Evolutionary conservation across 495 filamentous ascomycete genomes (phyloP).

Genomic region (Tuber magnatum): DNA sequence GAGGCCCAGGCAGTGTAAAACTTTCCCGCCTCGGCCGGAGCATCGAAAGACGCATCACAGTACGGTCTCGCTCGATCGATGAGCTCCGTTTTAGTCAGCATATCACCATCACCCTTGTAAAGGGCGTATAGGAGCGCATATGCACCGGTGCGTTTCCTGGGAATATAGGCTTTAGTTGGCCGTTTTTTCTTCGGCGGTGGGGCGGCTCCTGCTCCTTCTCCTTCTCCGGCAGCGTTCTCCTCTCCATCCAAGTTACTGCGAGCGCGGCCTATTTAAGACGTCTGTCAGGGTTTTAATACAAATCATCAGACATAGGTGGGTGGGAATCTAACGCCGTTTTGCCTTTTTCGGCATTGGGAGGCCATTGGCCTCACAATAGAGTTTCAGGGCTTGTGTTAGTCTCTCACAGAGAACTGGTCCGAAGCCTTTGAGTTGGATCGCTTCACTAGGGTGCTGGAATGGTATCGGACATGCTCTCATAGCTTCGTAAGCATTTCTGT

Average conservation of each 20-base stretch:
- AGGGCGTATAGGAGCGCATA: slow-evolving; percentile 70
- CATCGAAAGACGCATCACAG: slow-evolving; percentile 69
- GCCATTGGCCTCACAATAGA: slow-evolving; percentile 61
- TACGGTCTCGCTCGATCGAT: slow-evolving; percentile 64
- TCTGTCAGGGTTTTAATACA: not conserved
- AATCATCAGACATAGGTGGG: not conserved
- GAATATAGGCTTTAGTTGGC: slow-evolving; percentile 64
- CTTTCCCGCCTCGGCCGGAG: slow-evolving; percentile 58
- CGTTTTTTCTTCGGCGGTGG: slow-evolving; percentile 58
- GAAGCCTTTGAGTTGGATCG: slow-evolving; percentile 64
- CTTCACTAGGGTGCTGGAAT: slow-evolving; percentile 68
- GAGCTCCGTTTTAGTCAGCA: slow-evolving; percentile 59
- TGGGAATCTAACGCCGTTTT: slow-evolving; percentile 23
- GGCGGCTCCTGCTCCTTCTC: slow-evolving; percentile 29
- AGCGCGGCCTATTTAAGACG: not conserved
- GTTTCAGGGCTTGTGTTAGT: slow-evolving; percentile 60
- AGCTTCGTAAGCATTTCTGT: slow-evolving; percentile 74
- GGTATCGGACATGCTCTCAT: slow-evolving; percentile 69
- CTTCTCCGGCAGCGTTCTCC: slow-evolving; percentile 23
- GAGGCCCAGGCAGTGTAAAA: slow-evolving; percentile 80
- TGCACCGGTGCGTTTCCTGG: slow-evolving; percentile 60
- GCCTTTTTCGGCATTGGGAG: slow-evolving; percentile 61
- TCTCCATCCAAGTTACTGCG: not conserved
- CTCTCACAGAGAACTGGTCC: slow-evolving; percentile 64
- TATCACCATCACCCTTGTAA: slow-evolving; percentile 46